These are phyloP conservation scores for Tetrapisispora taiwanensis DNA, from an alignment of 805 yeast species.

Conservation along the genomic window DNA sequence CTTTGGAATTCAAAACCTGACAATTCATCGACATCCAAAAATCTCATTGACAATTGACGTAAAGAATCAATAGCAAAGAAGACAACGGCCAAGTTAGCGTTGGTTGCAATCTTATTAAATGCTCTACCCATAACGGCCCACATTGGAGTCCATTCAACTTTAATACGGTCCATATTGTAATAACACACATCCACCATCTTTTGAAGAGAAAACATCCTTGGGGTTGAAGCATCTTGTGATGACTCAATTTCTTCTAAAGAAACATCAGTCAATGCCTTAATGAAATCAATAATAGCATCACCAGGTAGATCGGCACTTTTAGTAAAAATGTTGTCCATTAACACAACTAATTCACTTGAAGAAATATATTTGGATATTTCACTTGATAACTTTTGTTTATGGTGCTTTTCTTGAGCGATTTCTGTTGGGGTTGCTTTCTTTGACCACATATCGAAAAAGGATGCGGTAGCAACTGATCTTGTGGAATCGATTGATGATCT, in stretches of 20 bases:
- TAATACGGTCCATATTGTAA: slow-evolving; percentile 92
- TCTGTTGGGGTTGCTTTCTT: slow-evolving; percentile 49
- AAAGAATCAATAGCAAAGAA: slow-evolving; percentile 90
- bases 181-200: slow-evolving; percentile 96
- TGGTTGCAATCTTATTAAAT: slow-evolving; percentile 77
- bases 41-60: slow-evolving; percentile 85
- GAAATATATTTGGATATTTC: slow-evolving; percentile 48
- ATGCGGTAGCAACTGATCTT: slow-evolving; percentile 33
- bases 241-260: slow-evolving; percentile 86
- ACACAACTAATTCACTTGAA: slow-evolving; percentile 61
- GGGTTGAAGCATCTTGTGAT: slow-evolving; percentile 69
- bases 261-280: slow-evolving; percentile 75
- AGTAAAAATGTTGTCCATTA: slow-evolving; percentile 80
- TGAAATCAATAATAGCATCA: slow-evolving; percentile 77
- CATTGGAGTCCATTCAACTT: slow-evolving; percentile 91
- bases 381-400: slow-evolving; percentile 55
- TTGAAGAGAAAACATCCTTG: slow-evolving; percentile 85
- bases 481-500: slow-evolving; percentile 45
- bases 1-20: slow-evolving; percentile 92
- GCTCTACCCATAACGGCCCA: slow-evolving; percentile 92
- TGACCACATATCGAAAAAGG: slow-evolving; percentile 49
- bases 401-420: slow-evolving; percentile 58
- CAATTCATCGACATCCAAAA: slow-evolving; percentile 86
- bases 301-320: slow-evolving; percentile 73
- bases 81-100: slow-evolving; percentile 63